These are phyloP conservation scores for Nicotiana undulata DNA, from an alignment of 257 asterid species.

Conservation along the genomic window DNA sequence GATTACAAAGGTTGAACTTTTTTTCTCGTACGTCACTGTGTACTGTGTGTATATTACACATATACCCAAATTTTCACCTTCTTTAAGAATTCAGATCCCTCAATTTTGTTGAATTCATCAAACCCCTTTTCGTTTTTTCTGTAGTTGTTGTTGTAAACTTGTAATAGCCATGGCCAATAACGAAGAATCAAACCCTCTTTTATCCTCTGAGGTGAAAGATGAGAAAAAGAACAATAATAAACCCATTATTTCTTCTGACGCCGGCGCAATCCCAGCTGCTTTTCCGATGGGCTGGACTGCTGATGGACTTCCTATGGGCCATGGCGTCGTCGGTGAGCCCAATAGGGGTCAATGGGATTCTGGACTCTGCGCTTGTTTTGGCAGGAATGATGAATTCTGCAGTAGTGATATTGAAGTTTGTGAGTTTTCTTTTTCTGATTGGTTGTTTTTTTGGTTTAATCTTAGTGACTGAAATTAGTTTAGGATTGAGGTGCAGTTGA, in stretches of 20 bases:
- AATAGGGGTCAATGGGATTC: slow-evolving; percentile 38
- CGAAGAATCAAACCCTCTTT: slow-evolving; percentile 64
- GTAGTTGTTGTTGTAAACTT: too few species aligned
- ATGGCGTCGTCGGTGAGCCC: slow-evolving; percentile 37
- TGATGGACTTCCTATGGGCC: slow-evolving; percentile 54
- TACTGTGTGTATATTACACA: background rate
- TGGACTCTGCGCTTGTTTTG: slow-evolving; percentile 34
- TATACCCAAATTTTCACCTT: background rate
- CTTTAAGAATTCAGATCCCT: background rate
- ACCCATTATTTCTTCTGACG: slow-evolving; percentile 13
- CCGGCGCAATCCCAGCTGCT: slow-evolving; percentile 21
- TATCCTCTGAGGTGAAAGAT: slow-evolving; percentile 19
- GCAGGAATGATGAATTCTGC: slow-evolving; percentile 38
- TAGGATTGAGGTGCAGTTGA: too few species aligned
- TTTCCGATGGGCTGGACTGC: slow-evolving; percentile 64
- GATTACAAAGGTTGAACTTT: background rate
- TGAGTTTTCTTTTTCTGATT: slow-evolving; percentile 18
- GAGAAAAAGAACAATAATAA: slow-evolving; percentile 21
- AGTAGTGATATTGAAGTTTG: slow-evolving; percentile 55
- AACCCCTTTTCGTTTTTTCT: background rate
- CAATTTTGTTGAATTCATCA: background rate
- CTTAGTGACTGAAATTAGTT: background rate
- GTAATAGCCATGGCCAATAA: slow-evolving; percentile 31
- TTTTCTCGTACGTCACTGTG: background rate
- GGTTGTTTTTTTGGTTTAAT: background rate